Conservation (phyloP, 2,329 filamentous ascomycete genomes). For the Claviceps citrina region DNA sequence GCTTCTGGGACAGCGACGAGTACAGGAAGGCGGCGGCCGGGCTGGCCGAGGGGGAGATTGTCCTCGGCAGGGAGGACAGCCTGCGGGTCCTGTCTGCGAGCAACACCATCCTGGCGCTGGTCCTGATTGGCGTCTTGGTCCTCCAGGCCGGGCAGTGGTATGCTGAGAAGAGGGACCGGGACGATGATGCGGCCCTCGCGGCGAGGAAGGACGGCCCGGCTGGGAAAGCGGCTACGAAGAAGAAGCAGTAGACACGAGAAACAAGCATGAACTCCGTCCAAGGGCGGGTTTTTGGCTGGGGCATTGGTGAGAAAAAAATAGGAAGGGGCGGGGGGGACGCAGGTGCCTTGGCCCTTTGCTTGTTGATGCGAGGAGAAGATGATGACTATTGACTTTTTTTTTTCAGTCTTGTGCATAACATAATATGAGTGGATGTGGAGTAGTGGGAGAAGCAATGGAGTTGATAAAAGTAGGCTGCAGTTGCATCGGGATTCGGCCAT, state of each 20-base stretch:
- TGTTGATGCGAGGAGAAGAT: no score
- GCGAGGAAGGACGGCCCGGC: conserved; percentile 13
- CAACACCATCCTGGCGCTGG: conserved; percentile 88
- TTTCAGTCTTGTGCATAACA: no score
- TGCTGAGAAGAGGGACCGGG: conserved; percentile 80
- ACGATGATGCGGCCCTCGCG: conserved; percentile 56
- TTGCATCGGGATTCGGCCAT: no score
- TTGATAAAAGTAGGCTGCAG: no score
- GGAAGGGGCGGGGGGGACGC: neutral
- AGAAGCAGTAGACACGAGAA: no score
- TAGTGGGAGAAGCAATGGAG: no score
- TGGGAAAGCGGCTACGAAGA: conserved; percentile 19
- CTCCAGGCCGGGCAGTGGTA: conserved; percentile 98
- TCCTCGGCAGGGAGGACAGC: conserved; percentile 73
- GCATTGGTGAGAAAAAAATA: neutral
- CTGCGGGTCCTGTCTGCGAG: conserved; percentile 82
- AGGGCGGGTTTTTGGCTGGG: no score
- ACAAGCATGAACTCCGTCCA: no score
- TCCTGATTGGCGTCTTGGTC: conserved; percentile 80
- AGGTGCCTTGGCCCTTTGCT: no score
- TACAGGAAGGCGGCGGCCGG: conserved; percentile 24
- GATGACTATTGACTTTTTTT: no score
- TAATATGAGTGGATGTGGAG: no score
- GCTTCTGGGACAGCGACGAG: conserved; percentile 39
- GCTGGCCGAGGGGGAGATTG: conserved; percentile 42